Conservation (phyloP, 1,284 basidiomycete genomes). For the Leccinum solheimii region DNA sequence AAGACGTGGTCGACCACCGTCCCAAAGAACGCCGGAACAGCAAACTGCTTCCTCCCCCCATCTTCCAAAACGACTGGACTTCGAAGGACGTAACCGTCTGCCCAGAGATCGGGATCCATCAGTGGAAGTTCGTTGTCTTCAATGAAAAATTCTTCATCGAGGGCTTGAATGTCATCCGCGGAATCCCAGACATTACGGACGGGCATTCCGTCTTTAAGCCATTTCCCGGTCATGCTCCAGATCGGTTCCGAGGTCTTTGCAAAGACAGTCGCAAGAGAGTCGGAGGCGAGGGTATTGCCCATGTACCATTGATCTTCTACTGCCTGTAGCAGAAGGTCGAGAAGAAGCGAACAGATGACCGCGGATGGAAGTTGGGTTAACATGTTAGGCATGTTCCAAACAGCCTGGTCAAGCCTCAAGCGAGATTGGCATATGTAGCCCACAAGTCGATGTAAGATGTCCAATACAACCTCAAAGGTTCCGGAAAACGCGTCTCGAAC, state of each 20-base stretch:
- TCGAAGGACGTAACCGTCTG: conserved; percentile 65
- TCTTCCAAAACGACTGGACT: conserved; percentile 38
- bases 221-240: conserved; percentile 72
- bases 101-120: conserved; percentile 79
- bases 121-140: conserved; percentile 65
- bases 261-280: conserved; percentile 64
- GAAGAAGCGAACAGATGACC: conserved; percentile 50
- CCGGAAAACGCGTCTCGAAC: conserved; percentile 57
- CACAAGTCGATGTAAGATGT: conserved; percentile 41
- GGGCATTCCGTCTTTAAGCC: conserved; percentile 77
- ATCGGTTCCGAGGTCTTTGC: conserved; percentile 62
- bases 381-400: conserved; percentile 46
- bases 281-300: conserved; percentile 52
- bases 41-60: conserved; percentile 37
- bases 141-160: conserved; percentile 82
- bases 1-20: conserved; percentile 61
- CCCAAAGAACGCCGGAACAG: conserved; percentile 61
- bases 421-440: conserved; percentile 31
- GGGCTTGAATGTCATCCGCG: conserved; percentile 28
- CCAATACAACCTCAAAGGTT: conserved; percentile 56
- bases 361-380: conserved; percentile 49
- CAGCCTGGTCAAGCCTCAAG: conserved; percentile 30
- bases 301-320: conserved; percentile 57
- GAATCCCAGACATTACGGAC: conserved; percentile 42
- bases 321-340: conserved; percentile 61